Evolutionary conservation across 371 early-diverging fungal species (phyloP), one percentile per base, ranked within the genome.

Genomic region (Apophysomyces trapeziformis): DNA sequence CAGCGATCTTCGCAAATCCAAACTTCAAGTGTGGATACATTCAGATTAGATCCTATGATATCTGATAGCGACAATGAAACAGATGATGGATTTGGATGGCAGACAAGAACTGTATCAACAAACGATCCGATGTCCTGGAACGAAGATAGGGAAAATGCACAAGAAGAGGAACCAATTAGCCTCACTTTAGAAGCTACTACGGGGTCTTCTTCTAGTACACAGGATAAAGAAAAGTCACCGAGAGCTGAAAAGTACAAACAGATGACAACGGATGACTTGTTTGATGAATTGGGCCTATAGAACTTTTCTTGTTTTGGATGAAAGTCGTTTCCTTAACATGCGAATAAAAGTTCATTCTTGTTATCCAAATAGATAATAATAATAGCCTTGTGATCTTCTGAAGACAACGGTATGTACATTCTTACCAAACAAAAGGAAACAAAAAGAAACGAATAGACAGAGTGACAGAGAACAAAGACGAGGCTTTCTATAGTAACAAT

Each of bases 271-370:
- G 65, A 58, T 18, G 65, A 58, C 46, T 58, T 65, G 57, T 65
- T 65, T 46, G 65, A 58, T 21, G 65, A 65, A 21, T 12, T 58
- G 14, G 65, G 65, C 7, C 47, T 65, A 11, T 65, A 58, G 36
- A 13, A 14, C 26, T 61, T 18, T 35, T 60, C 41, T 11, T 8
- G 41, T 13, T 41, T 41, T 41, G 32, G 32, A 26, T 1, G 32
- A 26, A 2, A 26, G 32, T 26, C 2, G 2, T 41, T 41, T 41
- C 8, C 41, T 13, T 41, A 41, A n/a, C 47, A 26, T 50, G 32
- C 21, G 4, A 5, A n/a, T 21, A 50, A 21, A 21, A 50, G 21
- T 21, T 21, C 54, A 50, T 50, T 50, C 54, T 50, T 50, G 8
- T 47, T 50, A 13, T 41, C 41, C 8, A 41, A 41, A 41, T 41